These are phyloP conservation scores for Porodaedalea pini DNA, from an alignment of 1,284 basidiomycete genomes.

Conservation along the genomic window DNA sequence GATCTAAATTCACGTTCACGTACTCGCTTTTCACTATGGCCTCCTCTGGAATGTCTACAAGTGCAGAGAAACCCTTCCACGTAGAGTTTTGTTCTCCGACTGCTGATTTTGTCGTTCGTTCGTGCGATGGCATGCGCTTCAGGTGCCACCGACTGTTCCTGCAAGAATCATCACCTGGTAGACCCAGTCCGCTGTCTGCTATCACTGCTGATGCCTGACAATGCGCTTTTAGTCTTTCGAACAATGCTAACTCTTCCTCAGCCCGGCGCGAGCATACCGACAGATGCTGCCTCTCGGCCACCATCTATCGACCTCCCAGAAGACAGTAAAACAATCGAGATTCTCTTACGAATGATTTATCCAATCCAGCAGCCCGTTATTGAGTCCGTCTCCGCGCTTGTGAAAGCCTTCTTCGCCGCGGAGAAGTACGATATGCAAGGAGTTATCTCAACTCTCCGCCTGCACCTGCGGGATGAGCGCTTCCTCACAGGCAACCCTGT, in stretches of 20 bases:
- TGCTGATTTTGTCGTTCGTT: conserved; percentile 19
- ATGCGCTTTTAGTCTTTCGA: conserved; percentile 12
- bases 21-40: not conserved
- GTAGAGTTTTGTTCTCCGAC: conserved; percentile 17
- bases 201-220: not conserved
- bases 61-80: conserved; percentile 11
- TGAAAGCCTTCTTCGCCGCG: conserved; percentile 14
- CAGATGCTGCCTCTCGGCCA: not conserved
- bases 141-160: conserved; percentile 20
- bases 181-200: not conserved
- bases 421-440: conserved; percentile 22
- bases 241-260: conserved; percentile 20
- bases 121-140: conserved; percentile 18
- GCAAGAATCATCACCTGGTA: conserved; percentile 18
- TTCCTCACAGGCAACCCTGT: conserved; percentile 16
- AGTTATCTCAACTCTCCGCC: conserved; percentile 17
- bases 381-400: conserved; percentile 11
- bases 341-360: conserved; percentile 17
- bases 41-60: conserved; percentile 4
- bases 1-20: not conserved
- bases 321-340: conserved; percentile 17
- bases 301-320: conserved; percentile 19
- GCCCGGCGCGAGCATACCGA: conserved; percentile 6
- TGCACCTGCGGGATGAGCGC: conserved; percentile 18
- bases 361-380: conserved; percentile 17